A percentile compares a stretch with the other conserved stretches of the same genome.
Conservation (phyloP, 805 yeast species). For the Starmera amethionina region DNA sequence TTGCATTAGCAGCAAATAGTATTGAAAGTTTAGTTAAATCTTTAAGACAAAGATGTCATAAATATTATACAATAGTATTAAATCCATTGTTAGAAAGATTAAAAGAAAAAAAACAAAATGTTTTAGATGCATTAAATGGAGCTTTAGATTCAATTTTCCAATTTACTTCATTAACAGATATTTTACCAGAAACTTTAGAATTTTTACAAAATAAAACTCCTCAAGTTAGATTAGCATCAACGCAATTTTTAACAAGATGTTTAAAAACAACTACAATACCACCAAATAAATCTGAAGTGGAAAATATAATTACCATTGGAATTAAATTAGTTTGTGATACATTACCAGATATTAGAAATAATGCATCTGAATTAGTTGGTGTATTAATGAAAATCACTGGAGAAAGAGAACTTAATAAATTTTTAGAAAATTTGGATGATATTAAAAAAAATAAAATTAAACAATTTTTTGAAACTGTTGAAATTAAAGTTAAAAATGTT, state of each 20-base stretch:
- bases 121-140: conserved; percentile 56
- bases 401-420: conserved; percentile 48
- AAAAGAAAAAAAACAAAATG: conserved; percentile 79
- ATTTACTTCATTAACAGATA: conserved; percentile 38
- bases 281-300: conserved; percentile 47
- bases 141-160: conserved; percentile 59
- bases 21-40: conserved; percentile 56
- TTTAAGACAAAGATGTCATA: conserved; percentile 44
- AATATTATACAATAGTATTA: conserved; percentile 43
- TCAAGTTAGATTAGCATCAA: conserved; percentile 64
- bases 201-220: conserved; percentile 75
- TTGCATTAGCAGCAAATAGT: conserved; percentile 64
- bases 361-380: conserved; percentile 72
- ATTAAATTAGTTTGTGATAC: conserved; percentile 70
- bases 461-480: conserved; percentile 45
- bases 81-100: conserved; percentile 67
- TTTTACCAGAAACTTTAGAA: conserved; percentile 49
- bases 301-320: conserved; percentile 43
- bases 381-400: conserved; percentile 78
- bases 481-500: conserved; percentile 35
- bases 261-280: conserved; percentile 36
- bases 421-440: conserved; percentile 66
- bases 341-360: conserved; percentile 72
- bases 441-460: conserved; percentile 60
- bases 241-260: conserved; percentile 55